Evolutionary conservation across 192 early-diverging fungal genomes (phyloP).

Genomic region (Coemansia sp.): DNA sequence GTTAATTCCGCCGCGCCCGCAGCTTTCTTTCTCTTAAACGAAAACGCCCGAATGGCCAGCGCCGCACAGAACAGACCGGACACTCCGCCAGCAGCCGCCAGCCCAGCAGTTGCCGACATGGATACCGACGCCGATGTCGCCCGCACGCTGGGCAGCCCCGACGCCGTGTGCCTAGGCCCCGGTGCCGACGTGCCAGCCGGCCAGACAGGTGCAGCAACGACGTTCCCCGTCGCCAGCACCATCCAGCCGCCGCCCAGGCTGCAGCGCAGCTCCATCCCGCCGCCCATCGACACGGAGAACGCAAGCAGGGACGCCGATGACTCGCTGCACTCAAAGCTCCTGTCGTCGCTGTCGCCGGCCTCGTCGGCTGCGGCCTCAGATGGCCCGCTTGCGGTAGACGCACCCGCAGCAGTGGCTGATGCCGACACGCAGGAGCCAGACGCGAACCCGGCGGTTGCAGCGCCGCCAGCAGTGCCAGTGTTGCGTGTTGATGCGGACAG

Average conservation of each 20-base stretch:
- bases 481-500: neutral
- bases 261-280: conserved; percentile 46
- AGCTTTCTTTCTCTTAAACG: no score
- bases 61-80: no score
- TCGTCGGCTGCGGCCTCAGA: conserved; percentile 7
- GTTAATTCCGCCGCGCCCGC: no score
- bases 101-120: neutral
- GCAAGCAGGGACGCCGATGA: conserved; percentile 27
- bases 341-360: conserved; percentile 23
- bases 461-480: neutral
- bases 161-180: conserved; percentile 1
- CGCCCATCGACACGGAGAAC: conserved; percentile 45
- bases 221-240: conserved; percentile 13
- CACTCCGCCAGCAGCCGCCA: neutral
- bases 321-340: conserved; percentile 18
- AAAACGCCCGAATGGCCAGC: no score
- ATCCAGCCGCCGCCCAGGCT: conserved; percentile 38
- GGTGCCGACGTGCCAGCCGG: conserved; percentile 25
- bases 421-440: neutral
- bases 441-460: neutral
- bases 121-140: neutral
- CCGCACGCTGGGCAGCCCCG: neutral
- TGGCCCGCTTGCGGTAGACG: neutral
- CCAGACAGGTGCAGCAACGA: conserved; percentile 16
- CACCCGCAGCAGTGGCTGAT: neutral